A percentile compares a stretch with the other conserved stretches of the same genome.
Conservation (phyloP, 2,329 filamentous ascomycete genomes). For the Blumeria graminis region DNA sequence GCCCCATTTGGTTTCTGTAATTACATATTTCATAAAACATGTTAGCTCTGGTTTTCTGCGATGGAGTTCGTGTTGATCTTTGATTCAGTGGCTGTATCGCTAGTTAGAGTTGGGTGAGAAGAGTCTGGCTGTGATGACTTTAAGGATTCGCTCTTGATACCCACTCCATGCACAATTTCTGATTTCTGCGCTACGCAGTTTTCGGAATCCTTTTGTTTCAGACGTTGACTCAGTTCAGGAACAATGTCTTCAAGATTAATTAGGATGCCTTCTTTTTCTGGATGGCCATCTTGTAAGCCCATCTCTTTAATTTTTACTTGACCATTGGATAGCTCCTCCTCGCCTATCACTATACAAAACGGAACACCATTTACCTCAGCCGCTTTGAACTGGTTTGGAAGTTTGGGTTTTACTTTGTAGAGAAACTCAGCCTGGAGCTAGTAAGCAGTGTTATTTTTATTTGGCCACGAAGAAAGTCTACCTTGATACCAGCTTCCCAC, state of each 20-base stretch:
- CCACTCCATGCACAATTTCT: too few relatives aligned
- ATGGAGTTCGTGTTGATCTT: too few relatives aligned
- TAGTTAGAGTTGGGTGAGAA: too few relatives aligned
- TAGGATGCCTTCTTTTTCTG: constrained; percentile 70
- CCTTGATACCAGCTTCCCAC: constrained; percentile 75
- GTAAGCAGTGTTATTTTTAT: not conserved
- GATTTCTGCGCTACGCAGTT: too few relatives aligned
- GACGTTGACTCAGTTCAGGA: constrained; percentile 31
- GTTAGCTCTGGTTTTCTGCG: too few relatives aligned
- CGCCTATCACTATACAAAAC: constrained; percentile 70
- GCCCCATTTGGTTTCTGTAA: too few relatives aligned
- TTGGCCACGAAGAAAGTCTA: constrained; percentile 15
- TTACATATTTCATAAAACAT: too few relatives aligned
- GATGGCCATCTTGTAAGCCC: constrained; percentile 56
- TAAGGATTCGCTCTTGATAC: too few relatives aligned
- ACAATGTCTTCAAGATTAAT: constrained; percentile 40
- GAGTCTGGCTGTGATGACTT: too few relatives aligned
- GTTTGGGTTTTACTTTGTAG: constrained; percentile 76
- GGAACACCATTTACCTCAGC: constrained; percentile 61
- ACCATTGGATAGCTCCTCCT: constrained; percentile 64
- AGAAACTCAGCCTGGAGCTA: constrained; percentile 46
- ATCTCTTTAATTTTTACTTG: constrained; percentile 78
- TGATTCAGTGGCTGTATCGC: too few relatives aligned
- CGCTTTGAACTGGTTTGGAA: constrained; percentile 74
- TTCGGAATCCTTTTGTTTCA: constrained; percentile 15